phyloP scores from a whole-genome alignment of 306 rosid genomes.

The Vigna trinervia region DNA sequence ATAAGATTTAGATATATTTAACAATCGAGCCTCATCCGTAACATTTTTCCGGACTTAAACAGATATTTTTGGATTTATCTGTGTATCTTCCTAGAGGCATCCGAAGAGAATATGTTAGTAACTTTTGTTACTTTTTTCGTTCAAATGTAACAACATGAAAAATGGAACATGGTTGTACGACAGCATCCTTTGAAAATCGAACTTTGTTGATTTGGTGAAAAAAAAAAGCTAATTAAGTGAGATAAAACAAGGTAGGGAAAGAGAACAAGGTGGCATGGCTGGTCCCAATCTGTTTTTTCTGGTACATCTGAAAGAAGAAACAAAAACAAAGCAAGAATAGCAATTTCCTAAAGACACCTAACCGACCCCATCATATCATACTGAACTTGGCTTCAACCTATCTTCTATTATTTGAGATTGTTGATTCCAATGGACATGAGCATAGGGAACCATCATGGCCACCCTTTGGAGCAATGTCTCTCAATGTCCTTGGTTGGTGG shows the following conservation, averaged over 20 bases:
- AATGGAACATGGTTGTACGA: conserved; percentile 16
- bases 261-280: conserved; percentile 33
- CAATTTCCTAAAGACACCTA: conserved; percentile 30
- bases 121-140: neutral
- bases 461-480: conserved; percentile 43
- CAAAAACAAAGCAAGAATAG: conserved; percentile 8
- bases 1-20: neutral
- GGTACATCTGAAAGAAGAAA: conserved; percentile 21
- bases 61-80: conserved; percentile 8
- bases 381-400: conserved; percentile 2
- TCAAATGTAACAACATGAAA: neutral
- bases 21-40: neutral
- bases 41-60: neutral
- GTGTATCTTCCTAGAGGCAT: conserved; percentile 2
- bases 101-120: neutral
- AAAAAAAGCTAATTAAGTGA: conserved; percentile 13
- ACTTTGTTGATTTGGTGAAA: neutral
- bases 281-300: conserved; percentile 26
- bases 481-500: conserved; percentile 33
- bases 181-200: neutral
- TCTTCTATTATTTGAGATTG: conserved; percentile 33
- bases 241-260: conserved; percentile 19
- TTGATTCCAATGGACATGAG: conserved; percentile 40
- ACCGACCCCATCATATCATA: conserved; percentile 20
- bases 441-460: conserved; percentile 48